Evolutionary conservation across 208 protist genomes (phyloP).

Genomic region (Plasmodiophora brassicae): DNA sequence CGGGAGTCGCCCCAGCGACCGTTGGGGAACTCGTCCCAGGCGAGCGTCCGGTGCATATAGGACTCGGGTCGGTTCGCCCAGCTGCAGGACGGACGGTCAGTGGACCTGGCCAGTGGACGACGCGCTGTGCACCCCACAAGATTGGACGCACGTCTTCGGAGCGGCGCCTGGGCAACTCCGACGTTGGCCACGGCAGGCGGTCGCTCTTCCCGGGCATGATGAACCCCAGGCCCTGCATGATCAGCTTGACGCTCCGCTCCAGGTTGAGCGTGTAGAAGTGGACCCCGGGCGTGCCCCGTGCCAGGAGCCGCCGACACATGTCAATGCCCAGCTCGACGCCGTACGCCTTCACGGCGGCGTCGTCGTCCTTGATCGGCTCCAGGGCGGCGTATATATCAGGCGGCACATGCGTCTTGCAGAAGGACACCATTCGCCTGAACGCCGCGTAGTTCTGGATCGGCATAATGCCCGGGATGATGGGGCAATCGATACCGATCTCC

Average conservation of each 20-base stretch:
- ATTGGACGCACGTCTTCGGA: slow-evolving; percentile 72
- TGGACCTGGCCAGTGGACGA: too few relatives aligned
- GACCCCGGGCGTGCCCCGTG: slow-evolving; percentile 66
- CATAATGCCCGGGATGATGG: slow-evolving; percentile 86
- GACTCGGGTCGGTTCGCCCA: slow-evolving; percentile 76
- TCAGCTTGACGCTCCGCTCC: slow-evolving; percentile 64
- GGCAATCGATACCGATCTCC: slow-evolving; percentile 70
- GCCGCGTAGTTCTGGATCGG: slow-evolving; percentile 72
- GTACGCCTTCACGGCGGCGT: slow-evolving; percentile 69
- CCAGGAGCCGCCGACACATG: slow-evolving; percentile 71
- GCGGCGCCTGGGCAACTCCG: not conserved
- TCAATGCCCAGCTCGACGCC: slow-evolving; percentile 62
- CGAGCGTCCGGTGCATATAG: slow-evolving; percentile 66
- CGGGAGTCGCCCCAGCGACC: slow-evolving; percentile 69
- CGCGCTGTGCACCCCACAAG: too few relatives aligned
- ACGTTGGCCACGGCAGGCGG: not conserved
- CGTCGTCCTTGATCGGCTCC: slow-evolving; percentile 62
- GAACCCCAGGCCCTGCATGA: slow-evolving; percentile 10
- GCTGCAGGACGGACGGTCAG: too few relatives aligned
- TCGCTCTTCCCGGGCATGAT: not conserved
- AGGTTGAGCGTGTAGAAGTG: slow-evolving; percentile 91
- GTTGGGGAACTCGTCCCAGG: slow-evolving; percentile 77
- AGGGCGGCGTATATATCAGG: slow-evolving; percentile 33
- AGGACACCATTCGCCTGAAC: slow-evolving; percentile 64
- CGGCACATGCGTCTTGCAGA: slow-evolving; percentile 63